Evolutionary conservation across 805 yeast genomes (phyloP).

Genomic region (Jamesozyma jinghongensis): DNA sequence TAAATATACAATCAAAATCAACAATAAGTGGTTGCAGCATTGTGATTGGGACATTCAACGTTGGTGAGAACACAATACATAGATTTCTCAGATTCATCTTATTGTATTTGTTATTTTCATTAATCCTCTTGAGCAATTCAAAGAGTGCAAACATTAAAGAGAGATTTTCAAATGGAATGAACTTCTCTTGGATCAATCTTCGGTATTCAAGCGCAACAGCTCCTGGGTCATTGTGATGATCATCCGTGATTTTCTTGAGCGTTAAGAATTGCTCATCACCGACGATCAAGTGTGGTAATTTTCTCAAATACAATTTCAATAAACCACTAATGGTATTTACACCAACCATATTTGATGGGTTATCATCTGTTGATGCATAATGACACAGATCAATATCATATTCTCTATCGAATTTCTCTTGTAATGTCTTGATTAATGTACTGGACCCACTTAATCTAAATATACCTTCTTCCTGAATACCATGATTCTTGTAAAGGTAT

Average conservation of each 20-base stretch:
- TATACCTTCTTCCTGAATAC: constrained; percentile 81
- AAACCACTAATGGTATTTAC: constrained; percentile 83
- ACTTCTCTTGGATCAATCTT: constrained; percentile 24
- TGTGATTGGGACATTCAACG: constrained; percentile 57
- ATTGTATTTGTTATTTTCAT: constrained; percentile 51
- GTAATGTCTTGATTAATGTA: constrained; percentile 58
- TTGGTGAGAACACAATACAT: constrained; percentile 76
- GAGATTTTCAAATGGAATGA: constrained; percentile 45
- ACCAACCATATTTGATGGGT: constrained; percentile 37
- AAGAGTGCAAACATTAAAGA: constrained; percentile 59
- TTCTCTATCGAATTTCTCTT: constrained; percentile 55
- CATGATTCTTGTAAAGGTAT: constrained; percentile 54
- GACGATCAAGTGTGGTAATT: constrained; percentile 60
- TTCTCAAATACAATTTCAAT: constrained; percentile 72
- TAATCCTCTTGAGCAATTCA: constrained; percentile 55
- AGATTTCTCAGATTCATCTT: constrained; percentile 78
- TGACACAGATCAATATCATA: constrained; percentile 60
- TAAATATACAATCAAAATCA: constrained; percentile 56
- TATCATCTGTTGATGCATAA: constrained; percentile 20
- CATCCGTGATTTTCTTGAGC: constrained; percentile 32
- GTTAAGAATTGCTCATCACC: constrained; percentile 41
- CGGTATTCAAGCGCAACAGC: constrained; percentile 26
- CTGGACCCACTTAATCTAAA: constrained; percentile 88
- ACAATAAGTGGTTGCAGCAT: constrained; percentile 50
- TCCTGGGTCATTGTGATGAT: constrained; percentile 25